These are phyloP conservation scores for Kalaharituber pfeilii DNA, from an alignment of 2,329 filamentous ascomycete species.

Conservation along the genomic window DNA sequence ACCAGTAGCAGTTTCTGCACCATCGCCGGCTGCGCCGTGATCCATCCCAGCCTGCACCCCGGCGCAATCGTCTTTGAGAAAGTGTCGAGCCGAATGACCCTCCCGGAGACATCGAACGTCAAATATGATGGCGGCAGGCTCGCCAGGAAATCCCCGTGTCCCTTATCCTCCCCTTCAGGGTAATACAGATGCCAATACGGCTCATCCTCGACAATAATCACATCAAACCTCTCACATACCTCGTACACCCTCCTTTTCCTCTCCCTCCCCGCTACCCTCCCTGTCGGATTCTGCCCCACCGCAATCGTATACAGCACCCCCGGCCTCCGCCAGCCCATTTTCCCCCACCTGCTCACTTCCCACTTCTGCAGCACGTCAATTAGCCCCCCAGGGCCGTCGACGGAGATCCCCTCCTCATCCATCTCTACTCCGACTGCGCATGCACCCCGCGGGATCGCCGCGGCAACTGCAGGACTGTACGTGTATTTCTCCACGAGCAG, in stretches of 20 bases:
- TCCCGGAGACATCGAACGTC: conserved; percentile 63
- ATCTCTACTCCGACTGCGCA: conserved; percentile 58
- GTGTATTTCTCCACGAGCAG: conserved; percentile 64
- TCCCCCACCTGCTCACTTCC: conserved; percentile 49
- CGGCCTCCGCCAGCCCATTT: conserved; percentile 38
- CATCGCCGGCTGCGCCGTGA: conserved; percentile 65
- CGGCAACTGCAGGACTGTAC: conserved; percentile 59
- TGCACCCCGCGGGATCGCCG: conserved; percentile 48
- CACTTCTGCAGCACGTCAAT: conserved; percentile 65
- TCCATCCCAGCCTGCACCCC: conserved; percentile 77
- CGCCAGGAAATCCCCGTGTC: conserved; percentile 45
- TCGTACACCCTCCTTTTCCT: conserved; percentile 64
- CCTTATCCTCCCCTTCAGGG: conserved; percentile 38
- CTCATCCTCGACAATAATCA: conserved; percentile 85
- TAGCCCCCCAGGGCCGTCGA: conserved; percentile 53
- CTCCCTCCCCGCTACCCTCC: conserved; percentile 52
- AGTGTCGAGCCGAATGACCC: conserved; percentile 77
- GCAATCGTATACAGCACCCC: conserved; percentile 82
- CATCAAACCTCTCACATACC: conserved; percentile 65
- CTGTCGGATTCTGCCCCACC: conserved; percentile 81
- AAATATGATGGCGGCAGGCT: conserved; percentile 70
- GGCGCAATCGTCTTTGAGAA: conserved; percentile 89
- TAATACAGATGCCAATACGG: conserved; percentile 93
- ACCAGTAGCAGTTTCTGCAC: conserved; percentile 58
- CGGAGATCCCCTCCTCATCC: conserved; percentile 65